Evolutionary conservation across 148 eudicot genomes (phyloP).

Genomic region (Chenopodium quinoa): DNA sequence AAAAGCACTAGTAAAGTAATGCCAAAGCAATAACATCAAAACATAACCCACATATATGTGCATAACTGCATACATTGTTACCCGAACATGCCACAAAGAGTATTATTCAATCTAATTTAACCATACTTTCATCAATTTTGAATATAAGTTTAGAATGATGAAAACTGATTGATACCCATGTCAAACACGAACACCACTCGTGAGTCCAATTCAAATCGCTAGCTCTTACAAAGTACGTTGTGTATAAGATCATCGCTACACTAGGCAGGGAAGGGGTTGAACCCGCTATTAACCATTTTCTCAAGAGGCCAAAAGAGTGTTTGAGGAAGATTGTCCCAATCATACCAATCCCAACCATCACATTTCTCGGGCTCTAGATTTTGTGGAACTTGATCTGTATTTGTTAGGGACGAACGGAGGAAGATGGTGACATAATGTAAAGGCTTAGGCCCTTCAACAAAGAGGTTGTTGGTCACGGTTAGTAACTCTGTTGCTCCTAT

Average conservation of each 20-base stretch:
- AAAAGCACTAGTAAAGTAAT: too few species aligned
- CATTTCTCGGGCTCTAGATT: slow-evolving; percentile 85
- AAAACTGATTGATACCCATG: too few species aligned
- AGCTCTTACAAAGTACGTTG: too few species aligned
- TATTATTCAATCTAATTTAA: too few species aligned
- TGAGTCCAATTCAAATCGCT: too few species aligned
- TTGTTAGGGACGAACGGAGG: slow-evolving; percentile 49
- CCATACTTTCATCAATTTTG: too few species aligned
- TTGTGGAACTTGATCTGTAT: slow-evolving; percentile 45
- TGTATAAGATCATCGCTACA: background rate
- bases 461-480: slow-evolving; percentile 61
- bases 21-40: too few species aligned
- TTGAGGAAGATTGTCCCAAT: slow-evolving; percentile 69
- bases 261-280: slow-evolving; percentile 47
- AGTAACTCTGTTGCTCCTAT: slow-evolving; percentile 50
- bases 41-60: too few species aligned
- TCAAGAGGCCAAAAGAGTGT: slow-evolving; percentile 71
- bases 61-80: too few species aligned
- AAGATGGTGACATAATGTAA: slow-evolving; percentile 56
- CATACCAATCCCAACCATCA: slow-evolving; percentile 92
- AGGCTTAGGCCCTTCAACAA: slow-evolving; percentile 42
- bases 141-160: too few species aligned
- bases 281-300: slow-evolving; percentile 49
- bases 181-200: too few species aligned
- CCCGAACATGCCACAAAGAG: too few species aligned